phyloP scores from a whole-genome alignment of 495 filamentous ascomycete genomes.

The Letharia lupina region DNA sequence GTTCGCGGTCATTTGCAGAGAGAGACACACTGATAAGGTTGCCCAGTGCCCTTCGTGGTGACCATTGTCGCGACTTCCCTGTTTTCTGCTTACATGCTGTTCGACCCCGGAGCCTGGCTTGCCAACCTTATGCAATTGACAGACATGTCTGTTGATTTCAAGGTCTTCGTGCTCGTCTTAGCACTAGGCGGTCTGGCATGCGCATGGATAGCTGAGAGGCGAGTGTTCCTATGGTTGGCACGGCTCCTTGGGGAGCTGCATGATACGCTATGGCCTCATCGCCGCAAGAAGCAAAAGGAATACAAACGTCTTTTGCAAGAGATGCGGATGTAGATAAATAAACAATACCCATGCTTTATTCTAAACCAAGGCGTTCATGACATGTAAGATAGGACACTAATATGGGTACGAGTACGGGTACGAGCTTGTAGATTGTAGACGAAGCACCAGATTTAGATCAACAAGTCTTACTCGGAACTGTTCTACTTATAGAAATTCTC shows the following conservation, averaged over 20 bases:
- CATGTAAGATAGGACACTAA: slow-evolving; percentile 1
- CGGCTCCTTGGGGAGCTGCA: slow-evolving; percentile 54
- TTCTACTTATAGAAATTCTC: background rate
- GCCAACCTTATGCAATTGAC: slow-evolving; percentile 77
- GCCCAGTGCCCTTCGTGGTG: slow-evolving; percentile 66
- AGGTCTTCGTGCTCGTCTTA: slow-evolving; percentile 57
- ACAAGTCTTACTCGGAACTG: slow-evolving; percentile 7
- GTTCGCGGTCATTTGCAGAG: slow-evolving; percentile 5
- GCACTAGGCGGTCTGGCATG: slow-evolving; percentile 56
- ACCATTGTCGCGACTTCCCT: slow-evolving; percentile 60
- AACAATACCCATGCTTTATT: background rate
- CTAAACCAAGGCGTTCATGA: background rate
- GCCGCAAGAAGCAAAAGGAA: slow-evolving; percentile 68
- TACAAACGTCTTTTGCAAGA: slow-evolving; percentile 75
- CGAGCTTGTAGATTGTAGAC: slow-evolving; percentile 1
- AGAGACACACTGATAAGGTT: slow-evolving; percentile 21
- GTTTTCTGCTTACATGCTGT: slow-evolving; percentile 68
- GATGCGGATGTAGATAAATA: slow-evolving; percentile 46
- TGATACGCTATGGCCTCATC: slow-evolving; percentile 44
- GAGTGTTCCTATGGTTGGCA: slow-evolving; percentile 62
- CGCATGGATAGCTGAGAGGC: slow-evolving; percentile 62
- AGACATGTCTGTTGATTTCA: slow-evolving; percentile 59
- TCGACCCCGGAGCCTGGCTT: slow-evolving; percentile 60
- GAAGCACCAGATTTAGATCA: slow-evolving; percentile 13
- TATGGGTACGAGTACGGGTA: slow-evolving; percentile 12